Conservation (phyloP, 345 rosid species). For the Atalantia buxifolia region DNA sequence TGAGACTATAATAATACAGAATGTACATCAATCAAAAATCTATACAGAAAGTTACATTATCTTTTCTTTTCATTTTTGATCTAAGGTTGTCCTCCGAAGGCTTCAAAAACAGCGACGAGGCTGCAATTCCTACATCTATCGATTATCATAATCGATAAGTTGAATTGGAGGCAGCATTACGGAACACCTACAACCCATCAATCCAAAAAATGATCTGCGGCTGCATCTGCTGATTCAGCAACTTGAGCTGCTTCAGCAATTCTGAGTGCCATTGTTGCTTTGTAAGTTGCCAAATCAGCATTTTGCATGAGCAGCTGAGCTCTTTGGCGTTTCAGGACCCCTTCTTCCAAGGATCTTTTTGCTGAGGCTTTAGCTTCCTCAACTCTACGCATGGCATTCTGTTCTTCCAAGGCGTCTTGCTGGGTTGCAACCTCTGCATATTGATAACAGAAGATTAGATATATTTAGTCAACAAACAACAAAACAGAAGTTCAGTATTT, state of each 20-base stretch:
- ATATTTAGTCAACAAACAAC: background rate
- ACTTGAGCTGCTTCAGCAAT: constrained; percentile 61
- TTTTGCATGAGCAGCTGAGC: constrained; percentile 73
- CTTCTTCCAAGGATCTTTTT: constrained; percentile 36
- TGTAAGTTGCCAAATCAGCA: constrained; percentile 83
- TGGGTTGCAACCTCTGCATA: constrained; percentile 43
- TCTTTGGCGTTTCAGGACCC: constrained; percentile 50
- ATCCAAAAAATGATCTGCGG: constrained; percentile 29
- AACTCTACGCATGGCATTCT: constrained; percentile 30
- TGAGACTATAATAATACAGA: constrained; percentile 35
- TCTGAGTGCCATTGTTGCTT: constrained; percentile 59
- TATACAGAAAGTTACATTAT: constrained; percentile 36
- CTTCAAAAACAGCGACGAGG: constrained; percentile 16
- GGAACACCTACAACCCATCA: constrained; percentile 11
- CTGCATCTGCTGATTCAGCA: constrained; percentile 30
- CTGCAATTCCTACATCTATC: constrained; percentile 11
- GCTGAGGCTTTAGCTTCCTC: constrained; percentile 57
- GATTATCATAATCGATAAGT: background rate
- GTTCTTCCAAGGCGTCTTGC: constrained; percentile 47
- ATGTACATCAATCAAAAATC: constrained; percentile 35
- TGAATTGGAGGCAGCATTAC: background rate
- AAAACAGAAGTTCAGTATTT: background rate
- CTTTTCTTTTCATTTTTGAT: background rate
- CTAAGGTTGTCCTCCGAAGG: constrained; percentile 8
- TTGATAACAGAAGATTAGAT: background rate